Evolutionary conservation across 2,329 filamentous ascomycete genomes (phyloP), one percentile per base, ranked within the genome.

Genomic region (Corynespora cassiicola): DNA sequence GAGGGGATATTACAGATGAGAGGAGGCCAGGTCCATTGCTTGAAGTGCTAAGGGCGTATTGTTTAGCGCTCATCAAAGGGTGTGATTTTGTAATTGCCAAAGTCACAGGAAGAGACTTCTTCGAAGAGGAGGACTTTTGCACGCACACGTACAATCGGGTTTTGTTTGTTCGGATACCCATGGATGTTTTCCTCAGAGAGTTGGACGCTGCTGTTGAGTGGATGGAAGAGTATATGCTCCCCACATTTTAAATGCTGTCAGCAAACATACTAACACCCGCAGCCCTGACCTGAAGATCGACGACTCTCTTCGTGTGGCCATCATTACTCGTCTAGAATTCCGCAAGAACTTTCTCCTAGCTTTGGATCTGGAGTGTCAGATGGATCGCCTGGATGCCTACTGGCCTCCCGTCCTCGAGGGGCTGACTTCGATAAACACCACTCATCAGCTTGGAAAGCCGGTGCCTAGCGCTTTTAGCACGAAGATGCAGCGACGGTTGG

Each of bases 71-170:
- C 40, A 75, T 96, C 42, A 96, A 96, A 65, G 83, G 84, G 15
- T 96, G 90, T 61, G 83, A 84, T 47, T 82, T 84, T 54, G 88
- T 95, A 9, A 88, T 94, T 47, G 77, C 85, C 32, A 81, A 84
- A 29, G 86, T 97, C 46, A 85, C 83, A 36, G 78, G 78, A n/a
- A 88, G 96, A 64, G 86, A 95, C 54, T 96, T 86, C 63, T 97
- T 92, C 56, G 94, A 99, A 85, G 94, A 99, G 70, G 94, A 99
- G 69, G 94, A 99, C 61, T 96, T 99, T 63, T 89, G 95, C 14
- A 91, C 90, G 6, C 90, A 95, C 65, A 87, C 91, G 0, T 97
- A 94, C 63, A 87, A 90, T 52, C 82, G 91, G 23, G 83, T 82
- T 9, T 74, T 99, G 1, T 76, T 97, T 6, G 81, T 84, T 17